A percentile compares a stretch with the other conserved stretches of the same genome.
phyloP scores from a whole-genome alignment of 306 rosid genomes.

The Prunus persica region Prunus_persica_NCBIv2 NC_034015.1:20462501-20463000 shows the following conservation, averaged over 20 bases:
- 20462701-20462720: constrained; percentile 99
- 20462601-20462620: neutral
- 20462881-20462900: constrained; percentile 84
- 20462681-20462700: constrained; percentile 99
- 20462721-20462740: constrained; percentile 90
- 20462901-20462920: constrained; percentile 76
- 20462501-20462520: constrained; percentile 92
- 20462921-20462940: constrained; percentile 97
- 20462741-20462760: constrained; percentile 84
- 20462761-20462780: constrained; percentile 53
- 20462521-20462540: constrained; percentile 99
- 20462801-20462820: constrained; percentile 31
- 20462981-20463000: constrained; percentile 3
- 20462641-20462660: neutral
- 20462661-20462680: constrained; percentile 40
- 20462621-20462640: neutral
- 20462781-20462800: constrained; percentile 66
- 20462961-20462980: neutral
- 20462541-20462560: constrained; percentile 97
- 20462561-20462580: constrained; percentile 50
- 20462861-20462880: constrained; percentile 68
- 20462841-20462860: constrained; percentile 74
- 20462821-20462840: constrained; percentile 68
- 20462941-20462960: constrained; percentile 73
- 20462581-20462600: constrained; percentile 2